Conservation (phyloP, 2,329 filamentous ascomycete species). For the Diaporthe citri region DNA sequence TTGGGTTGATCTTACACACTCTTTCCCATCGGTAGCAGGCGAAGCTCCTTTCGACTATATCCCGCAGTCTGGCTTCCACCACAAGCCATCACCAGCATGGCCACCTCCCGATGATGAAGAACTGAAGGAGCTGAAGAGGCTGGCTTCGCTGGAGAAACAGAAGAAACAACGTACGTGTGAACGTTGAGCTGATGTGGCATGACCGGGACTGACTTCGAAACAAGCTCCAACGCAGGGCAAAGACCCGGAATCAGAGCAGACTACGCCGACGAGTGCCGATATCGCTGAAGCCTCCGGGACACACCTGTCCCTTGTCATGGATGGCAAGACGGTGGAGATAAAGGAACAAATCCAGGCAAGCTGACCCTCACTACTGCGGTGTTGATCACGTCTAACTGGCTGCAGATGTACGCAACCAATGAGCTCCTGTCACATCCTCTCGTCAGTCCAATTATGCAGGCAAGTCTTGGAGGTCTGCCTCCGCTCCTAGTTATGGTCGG, state of each 20-base stretch:
- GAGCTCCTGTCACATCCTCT: slow-evolving; percentile 87
- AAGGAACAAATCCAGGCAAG: slow-evolving; percentile 92
- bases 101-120: slow-evolving; percentile 89
- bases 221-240: slow-evolving; percentile 32
- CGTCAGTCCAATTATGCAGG: slow-evolving; percentile 89
- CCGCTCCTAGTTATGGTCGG: slow-evolving; percentile 89
- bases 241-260: slow-evolving; percentile 15
- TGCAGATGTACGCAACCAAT: slow-evolving; percentile 81
- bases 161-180: slow-evolving; percentile 43
- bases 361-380: not conserved
- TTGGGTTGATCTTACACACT: slow-evolving; percentile 96
- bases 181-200: slow-evolving; percentile 40
- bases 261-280: slow-evolving; percentile 38
- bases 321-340: slow-evolving; percentile 78
- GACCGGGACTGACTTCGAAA: slow-evolving; percentile 47
- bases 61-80: slow-evolving; percentile 87
- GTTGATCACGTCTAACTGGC: slow-evolving; percentile 41
- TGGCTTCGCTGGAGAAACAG: slow-evolving; percentile 58
- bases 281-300: slow-evolving; percentile 42
- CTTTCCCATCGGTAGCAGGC: slow-evolving; percentile 87
- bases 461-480: slow-evolving; percentile 89
- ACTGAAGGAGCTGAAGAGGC: slow-evolving; percentile 64
- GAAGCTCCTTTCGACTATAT: slow-evolving; percentile 88
- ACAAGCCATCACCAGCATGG: slow-evolving; percentile 92
- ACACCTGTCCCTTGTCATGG: slow-evolving; percentile 74